These are phyloP conservation scores for Trypanosoma caninum DNA, from an alignment of 208 protist genomes.

Conservation along the genomic window DNA sequence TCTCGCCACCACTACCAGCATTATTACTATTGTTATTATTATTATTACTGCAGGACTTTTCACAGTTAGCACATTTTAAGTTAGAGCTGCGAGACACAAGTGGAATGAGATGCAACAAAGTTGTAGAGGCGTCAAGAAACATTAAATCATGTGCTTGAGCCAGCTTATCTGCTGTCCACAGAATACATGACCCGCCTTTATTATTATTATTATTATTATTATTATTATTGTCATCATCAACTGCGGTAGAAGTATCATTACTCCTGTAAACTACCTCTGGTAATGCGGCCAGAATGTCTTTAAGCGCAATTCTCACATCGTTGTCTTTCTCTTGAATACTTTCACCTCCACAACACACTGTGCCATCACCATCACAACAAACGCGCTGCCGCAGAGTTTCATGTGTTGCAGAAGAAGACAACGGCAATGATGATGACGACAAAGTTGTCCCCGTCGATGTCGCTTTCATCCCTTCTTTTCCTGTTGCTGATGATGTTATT, in stretches of 20 bases:
- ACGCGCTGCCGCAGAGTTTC: no score
- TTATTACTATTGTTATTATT: background rate
- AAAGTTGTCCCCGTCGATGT: background rate
- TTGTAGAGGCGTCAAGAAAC: constrained; percentile 79
- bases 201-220: background rate
- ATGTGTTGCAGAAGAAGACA: no score
- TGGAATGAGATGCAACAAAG: constrained; percentile 67
- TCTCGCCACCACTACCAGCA: constrained; percentile 2
- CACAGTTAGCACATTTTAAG: constrained; percentile 52
- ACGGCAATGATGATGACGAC: no score
- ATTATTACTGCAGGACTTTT: constrained; percentile 16
- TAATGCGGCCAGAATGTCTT: constrained; percentile 65
- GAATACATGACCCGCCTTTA: background rate
- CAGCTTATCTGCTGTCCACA: constrained; percentile 41
- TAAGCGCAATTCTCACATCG: constrained; percentile 68
- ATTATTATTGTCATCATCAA: no score
- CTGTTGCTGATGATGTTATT: background rate
- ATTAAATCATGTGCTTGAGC: constrained; percentile 71
- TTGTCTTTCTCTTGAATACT: constrained; percentile 40
- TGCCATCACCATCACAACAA: no score
- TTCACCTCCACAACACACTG: no score
- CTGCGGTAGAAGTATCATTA: background rate
- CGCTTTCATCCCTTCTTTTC: background rate
- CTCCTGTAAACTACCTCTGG: constrained; percentile 18
- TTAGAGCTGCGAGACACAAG: constrained; percentile 51